These are phyloP conservation scores for Hymenoscyphus infarciens DNA, from an alignment of 2,329 filamentous ascomycete species.

Conservation along the genomic window DNA sequence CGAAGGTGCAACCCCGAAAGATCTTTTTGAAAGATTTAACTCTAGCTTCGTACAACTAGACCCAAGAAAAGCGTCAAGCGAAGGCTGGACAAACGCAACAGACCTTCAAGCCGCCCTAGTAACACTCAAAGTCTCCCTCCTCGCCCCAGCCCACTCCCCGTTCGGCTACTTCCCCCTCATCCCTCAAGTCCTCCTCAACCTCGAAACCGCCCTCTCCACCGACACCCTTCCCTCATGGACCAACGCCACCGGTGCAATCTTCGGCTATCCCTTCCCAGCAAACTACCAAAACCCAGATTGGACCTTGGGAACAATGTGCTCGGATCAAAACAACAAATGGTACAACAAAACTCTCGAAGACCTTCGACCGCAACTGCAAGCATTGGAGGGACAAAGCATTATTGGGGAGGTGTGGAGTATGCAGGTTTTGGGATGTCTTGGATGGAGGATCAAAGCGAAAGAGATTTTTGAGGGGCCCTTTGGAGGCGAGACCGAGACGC, in stretches of 20 bases:
- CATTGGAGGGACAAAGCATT: conserved; percentile 7
- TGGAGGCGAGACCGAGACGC: background rate
- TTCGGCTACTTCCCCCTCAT: background rate
- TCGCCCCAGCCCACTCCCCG: background rate
- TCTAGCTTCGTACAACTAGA: background rate
- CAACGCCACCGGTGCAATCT: background rate
- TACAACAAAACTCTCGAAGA: conserved; percentile 7
- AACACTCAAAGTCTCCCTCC: background rate
- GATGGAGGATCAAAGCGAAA: conserved; percentile 5
- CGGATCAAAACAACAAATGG: conserved; percentile 10
- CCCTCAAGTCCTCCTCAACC: background rate
- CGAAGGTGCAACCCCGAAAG: background rate
- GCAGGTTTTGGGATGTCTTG: conserved; percentile 4
- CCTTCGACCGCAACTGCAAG: background rate
- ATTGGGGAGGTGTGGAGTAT: conserved; percentile 11
- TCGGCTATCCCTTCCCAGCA: background rate
- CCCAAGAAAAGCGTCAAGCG: background rate
- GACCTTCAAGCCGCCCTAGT: background rate
- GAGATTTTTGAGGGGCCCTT: background rate
- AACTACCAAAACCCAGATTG: conserved; percentile 7
- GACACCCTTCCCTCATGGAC: background rate
- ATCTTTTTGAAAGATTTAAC: background rate
- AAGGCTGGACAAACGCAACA: background rate
- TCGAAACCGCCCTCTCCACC: background rate
- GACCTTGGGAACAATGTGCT: conserved; percentile 6